These are phyloP conservation scores for Tinospora cordifolia DNA, from an alignment of 164 flowering plant species.

Conservation along the genomic window DNA sequence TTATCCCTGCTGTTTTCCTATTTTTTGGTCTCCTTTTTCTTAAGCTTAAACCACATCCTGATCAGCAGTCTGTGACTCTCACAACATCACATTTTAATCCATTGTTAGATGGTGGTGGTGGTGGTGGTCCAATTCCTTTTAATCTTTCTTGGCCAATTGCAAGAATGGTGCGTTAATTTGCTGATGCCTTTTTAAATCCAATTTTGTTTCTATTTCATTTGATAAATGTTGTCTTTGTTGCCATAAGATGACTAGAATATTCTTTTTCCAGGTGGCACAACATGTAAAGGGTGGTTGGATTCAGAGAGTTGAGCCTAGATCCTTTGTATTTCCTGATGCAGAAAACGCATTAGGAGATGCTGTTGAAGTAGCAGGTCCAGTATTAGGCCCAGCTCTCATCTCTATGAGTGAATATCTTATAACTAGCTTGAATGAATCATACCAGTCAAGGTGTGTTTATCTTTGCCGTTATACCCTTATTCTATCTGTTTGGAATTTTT, in stretches of 20 bases:
- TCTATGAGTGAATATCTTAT: slow-evolving; percentile 88
- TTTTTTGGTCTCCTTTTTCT: slow-evolving; percentile 79
- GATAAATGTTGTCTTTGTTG: neutral
- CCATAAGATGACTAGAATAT: neutral
- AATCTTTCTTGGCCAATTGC: slow-evolving; percentile 67
- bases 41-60: slow-evolving; percentile 92
- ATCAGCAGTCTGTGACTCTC: slow-evolving; percentile 66
- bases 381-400: slow-evolving; percentile 69
- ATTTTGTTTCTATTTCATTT: neutral
- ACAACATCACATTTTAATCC: slow-evolving; percentile 94
- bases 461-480: slow-evolving; percentile 2
- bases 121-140: slow-evolving; percentile 97
- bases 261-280: slow-evolving; percentile 52
- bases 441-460: slow-evolving; percentile 75
- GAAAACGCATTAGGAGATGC: slow-evolving; percentile 70
- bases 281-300: slow-evolving; percentile 89
- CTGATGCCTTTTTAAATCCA: neutral
- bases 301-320: slow-evolving; percentile 49
- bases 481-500: neutral
- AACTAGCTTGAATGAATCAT: slow-evolving; percentile 89
- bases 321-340: slow-evolving; percentile 70
- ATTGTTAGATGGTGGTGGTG: slow-evolving; percentile 76
- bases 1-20: slow-evolving; percentile 85
- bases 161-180: slow-evolving; percentile 37
- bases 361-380: slow-evolving; percentile 78